Percentiles rank a stretch among this genome's conserved stretches.
Conservation (phyloP, 495 filamentous ascomycete species). For the Stereocaulon alpinum region DNA sequence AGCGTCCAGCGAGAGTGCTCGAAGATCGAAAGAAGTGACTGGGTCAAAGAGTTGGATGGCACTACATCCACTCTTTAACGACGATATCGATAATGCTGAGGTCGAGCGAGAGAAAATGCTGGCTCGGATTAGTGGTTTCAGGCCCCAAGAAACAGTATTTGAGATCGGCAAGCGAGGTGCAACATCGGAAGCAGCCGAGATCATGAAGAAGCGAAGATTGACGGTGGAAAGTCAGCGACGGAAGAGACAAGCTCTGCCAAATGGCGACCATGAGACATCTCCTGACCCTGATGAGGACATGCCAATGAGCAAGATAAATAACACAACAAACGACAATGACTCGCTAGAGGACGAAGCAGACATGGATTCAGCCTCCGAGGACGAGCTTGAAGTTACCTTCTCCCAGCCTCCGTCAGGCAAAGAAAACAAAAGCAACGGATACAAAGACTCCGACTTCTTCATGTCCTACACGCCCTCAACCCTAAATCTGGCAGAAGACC, state of each 20-base stretch:
- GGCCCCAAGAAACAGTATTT: conserved; percentile 87
- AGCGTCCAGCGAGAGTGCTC: conserved; percentile 77
- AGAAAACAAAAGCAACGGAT: conserved; percentile 38
- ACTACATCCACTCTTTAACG: conserved; percentile 66
- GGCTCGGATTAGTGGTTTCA: conserved; percentile 70
- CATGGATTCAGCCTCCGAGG: conserved; percentile 58
- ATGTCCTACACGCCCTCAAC: conserved; percentile 85
- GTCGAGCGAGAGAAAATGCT: conserved; percentile 74
- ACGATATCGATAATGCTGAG: conserved; percentile 51
- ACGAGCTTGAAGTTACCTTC: conserved; percentile 76
- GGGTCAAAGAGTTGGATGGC: conserved; percentile 55
- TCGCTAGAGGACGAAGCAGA: conserved; percentile 34
- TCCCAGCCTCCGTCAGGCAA: conserved; percentile 40
- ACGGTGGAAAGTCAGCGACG: conserved; percentile 32
- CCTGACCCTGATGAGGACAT: background rate
- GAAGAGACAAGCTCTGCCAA: conserved; percentile 29
- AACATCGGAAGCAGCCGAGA: conserved; percentile 57
- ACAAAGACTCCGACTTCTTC: conserved; percentile 80
- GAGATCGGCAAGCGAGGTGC: conserved; percentile 64
- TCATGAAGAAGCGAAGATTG: conserved; percentile 62
- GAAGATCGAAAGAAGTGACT: conserved; percentile 67
- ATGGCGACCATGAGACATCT: conserved; percentile 1
- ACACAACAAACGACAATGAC: conserved; percentile 25
- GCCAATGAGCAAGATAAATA: conserved; percentile 23
- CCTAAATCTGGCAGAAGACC: conserved; percentile 70